phyloP scores from a whole-genome alignment of 2,329 filamentous ascomycete species.

The Phialocephala sp. region DNA sequence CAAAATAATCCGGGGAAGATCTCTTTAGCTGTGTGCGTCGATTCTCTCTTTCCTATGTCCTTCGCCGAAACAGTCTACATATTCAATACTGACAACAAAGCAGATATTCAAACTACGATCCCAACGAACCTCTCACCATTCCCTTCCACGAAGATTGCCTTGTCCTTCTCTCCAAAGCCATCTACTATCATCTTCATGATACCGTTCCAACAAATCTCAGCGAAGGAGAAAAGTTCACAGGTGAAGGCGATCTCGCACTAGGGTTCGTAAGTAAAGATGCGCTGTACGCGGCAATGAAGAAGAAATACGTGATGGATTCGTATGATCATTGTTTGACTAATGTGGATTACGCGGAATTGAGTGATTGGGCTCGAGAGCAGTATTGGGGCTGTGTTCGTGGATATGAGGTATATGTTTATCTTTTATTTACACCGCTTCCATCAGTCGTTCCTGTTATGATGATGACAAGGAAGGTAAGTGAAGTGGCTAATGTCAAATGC shows the following conservation, averaged over 20 bases:
- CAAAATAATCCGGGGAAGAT: neutral
- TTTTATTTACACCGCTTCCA: neutral
- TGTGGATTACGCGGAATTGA: conserved; percentile 26
- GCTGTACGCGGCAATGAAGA: conserved; percentile 20
- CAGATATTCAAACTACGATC: conserved; percentile 23
- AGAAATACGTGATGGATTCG: neutral
- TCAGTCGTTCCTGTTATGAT: neutral
- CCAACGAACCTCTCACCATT: conserved; percentile 15
- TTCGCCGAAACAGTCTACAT: too few relatives aligned
- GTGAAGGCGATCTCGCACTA: neutral
- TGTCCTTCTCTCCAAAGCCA: conserved; percentile 23
- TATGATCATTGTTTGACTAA: conserved; percentile 13
- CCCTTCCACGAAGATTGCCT: conserved; percentile 23
- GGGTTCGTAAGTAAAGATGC: conserved; percentile 19
- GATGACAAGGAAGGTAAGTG: too few relatives aligned
- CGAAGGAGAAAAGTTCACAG: neutral
- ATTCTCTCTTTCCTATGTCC: neutral
- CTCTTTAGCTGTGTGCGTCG: conserved; percentile 4
- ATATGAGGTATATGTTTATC: conserved; percentile 18
- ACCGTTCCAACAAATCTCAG: neutral
- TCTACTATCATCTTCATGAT: conserved; percentile 15
- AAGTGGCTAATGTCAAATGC: neutral
- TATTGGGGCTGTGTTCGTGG: conserved; percentile 24
- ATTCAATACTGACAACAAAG: neutral
- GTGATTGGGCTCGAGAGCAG: conserved; percentile 12